Conservation (phyloP, 345 rosid species). For the rapeseed (Brassica napus) region DNA sequence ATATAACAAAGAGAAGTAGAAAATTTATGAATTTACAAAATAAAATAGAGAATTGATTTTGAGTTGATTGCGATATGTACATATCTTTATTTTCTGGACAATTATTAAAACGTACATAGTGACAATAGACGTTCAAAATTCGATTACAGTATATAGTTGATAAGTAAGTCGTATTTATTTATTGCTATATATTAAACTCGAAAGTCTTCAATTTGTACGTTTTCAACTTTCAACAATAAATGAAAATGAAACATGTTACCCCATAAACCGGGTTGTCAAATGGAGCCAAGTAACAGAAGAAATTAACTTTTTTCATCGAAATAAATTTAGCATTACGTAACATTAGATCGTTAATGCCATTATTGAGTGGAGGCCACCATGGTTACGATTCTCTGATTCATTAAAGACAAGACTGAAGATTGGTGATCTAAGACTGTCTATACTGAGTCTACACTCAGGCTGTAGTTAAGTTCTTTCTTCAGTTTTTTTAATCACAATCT, state of each 20-base stretch:
- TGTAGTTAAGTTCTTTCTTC: neutral
- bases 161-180: neutral
- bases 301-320: neutral
- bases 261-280: neutral
- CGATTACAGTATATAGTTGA: neutral
- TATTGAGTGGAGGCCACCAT: slow-evolving; percentile 17
- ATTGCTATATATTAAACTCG: neutral
- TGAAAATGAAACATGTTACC: neutral
- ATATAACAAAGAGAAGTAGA: neutral
- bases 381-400: slow-evolving; percentile 22
- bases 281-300: neutral
- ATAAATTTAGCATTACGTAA: neutral
- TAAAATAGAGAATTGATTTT: neutral
- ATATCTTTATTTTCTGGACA: neutral
- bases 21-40: neutral
- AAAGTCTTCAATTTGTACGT: neutral
- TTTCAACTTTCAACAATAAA: slow-evolving; percentile 5
- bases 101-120: neutral
- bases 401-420: slow-evolving; percentile 27
- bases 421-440: neutral
- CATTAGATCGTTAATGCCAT: slow-evolving; percentile 18
- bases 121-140: neutral
- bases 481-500: neutral
- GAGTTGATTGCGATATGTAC: neutral
- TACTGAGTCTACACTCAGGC: neutral